Evolutionary conservation across 768 basidiomycete species (phyloP).

Genomic region (Mycena capillaripes): DNA sequence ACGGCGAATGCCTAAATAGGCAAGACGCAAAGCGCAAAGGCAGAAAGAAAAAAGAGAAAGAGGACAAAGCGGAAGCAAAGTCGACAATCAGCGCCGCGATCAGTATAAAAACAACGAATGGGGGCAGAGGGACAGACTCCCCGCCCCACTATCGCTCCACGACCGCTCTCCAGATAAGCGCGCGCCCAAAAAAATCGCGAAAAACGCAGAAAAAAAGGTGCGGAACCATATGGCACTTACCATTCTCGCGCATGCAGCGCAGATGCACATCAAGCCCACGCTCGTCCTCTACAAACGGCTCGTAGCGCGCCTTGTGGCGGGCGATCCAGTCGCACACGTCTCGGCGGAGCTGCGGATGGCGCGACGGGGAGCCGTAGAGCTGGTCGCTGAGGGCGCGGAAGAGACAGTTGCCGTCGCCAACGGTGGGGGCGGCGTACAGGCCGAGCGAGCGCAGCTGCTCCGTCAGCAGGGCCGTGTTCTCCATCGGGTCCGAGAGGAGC

Average conservation of each 20-base stretch:
- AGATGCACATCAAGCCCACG: constrained; percentile 82
- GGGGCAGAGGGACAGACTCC: too few relatives aligned
- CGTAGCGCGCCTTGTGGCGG: constrained; percentile 77
- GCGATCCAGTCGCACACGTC: constrained; percentile 90
- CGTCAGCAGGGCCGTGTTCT: constrained; percentile 76
- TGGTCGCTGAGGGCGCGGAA: constrained; percentile 94
- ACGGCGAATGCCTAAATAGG: neutral
- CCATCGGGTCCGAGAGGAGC: constrained; percentile 70
- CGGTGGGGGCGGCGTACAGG: constrained; percentile 87
- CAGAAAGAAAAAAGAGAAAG: too few relatives aligned
- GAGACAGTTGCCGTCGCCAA: constrained; percentile 94
- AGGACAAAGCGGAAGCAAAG: too few relatives aligned
- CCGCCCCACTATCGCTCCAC: too few relatives aligned
- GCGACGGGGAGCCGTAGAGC: constrained; percentile 79
- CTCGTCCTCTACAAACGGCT: constrained; percentile 89
- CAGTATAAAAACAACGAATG: too few relatives aligned
- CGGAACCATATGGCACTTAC: constrained; percentile 64
- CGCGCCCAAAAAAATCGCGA: constrained; percentile 1
- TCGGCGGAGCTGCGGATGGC: constrained; percentile 76
- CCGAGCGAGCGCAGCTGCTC: constrained; percentile 84
- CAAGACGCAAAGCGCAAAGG: neutral
- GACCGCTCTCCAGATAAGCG: neutral
- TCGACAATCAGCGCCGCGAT: too few relatives aligned
- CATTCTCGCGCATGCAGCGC: constrained; percentile 83
- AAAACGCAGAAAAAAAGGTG: constrained; percentile 2